phyloP scores from a whole-genome alignment of 768 basidiomycete species.

The Wakefieldia striispora region DNA sequence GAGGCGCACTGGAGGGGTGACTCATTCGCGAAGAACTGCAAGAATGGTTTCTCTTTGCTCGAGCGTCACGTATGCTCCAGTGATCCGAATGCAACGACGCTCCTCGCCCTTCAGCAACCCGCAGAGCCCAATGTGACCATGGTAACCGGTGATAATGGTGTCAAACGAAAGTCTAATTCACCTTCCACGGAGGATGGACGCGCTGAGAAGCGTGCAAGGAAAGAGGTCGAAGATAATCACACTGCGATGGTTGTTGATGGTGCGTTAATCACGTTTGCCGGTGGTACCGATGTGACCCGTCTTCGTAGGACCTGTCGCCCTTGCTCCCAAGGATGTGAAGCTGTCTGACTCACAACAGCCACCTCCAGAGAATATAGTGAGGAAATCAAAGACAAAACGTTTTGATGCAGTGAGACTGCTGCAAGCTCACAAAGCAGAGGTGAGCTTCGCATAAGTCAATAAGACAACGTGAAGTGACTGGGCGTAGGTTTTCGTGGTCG shows the following conservation, averaged over 20 bases:
- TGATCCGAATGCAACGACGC: slow-evolving; percentile 35
- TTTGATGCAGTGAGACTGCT: slow-evolving; percentile 46
- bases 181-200: slow-evolving; percentile 47
- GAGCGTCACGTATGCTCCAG: slow-evolving; percentile 69
- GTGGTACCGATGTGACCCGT: slow-evolving; percentile 18
- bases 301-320: slow-evolving; percentile 12
- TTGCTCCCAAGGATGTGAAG: slow-evolving; percentile 21
- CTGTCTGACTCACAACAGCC: slow-evolving; percentile 18
- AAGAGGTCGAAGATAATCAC: slow-evolving; percentile 40
- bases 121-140: slow-evolving; percentile 9
- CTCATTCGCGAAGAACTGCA: slow-evolving; percentile 62
- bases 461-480: slow-evolving; percentile 2
- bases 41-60: slow-evolving; percentile 68
- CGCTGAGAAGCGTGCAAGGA: slow-evolving; percentile 62
- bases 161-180: slow-evolving; percentile 53
- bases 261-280: slow-evolving; percentile 26
- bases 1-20: slow-evolving; percentile 79
- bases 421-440: slow-evolving; percentile 62
- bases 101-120: slow-evolving; percentile 16
- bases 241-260: slow-evolving; percentile 42
- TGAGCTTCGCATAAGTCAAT: slow-evolving; percentile 26
- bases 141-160: slow-evolving; percentile 20
- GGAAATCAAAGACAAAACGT: slow-evolving; percentile 37
- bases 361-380: slow-evolving; percentile 16
- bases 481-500: slow-evolving; percentile 72